A percentile compares a stretch with the other conserved stretches of the same genome.
Evolutionary conservation across 495 filamentous ascomycete genomes (phyloP).

Genomic region (Penicillium paradoxum): DNA sequence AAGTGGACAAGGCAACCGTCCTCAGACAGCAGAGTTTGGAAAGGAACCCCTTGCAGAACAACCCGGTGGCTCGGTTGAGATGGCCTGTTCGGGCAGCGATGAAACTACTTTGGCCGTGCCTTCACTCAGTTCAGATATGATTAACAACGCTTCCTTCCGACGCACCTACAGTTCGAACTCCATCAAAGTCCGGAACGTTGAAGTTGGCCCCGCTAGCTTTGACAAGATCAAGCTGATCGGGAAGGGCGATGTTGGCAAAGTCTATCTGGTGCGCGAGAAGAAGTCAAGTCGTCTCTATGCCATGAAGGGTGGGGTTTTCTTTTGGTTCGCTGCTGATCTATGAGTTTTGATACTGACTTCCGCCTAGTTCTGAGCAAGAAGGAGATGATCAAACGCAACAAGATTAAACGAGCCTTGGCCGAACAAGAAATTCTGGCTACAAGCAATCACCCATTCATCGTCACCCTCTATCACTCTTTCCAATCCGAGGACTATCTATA

Average conservation of each 20-base stretch:
- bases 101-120: conserved; percentile 41
- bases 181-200: conserved; percentile 95
- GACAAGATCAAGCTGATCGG: conserved; percentile 99
- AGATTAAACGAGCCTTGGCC: conserved; percentile 96
- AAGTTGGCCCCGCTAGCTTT: conserved; percentile 92
- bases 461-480: conserved; percentile 97
- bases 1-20: conserved; percentile 62
- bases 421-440: conserved; percentile 98
- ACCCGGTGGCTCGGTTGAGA: conserved; percentile 50
- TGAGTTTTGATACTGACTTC: conserved; percentile 6
- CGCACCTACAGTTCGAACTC: conserved; percentile 98
- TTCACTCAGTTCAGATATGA: conserved; percentile 24
- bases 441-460: conserved; percentile 98
- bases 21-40: conserved; percentile 72
- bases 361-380: conserved; percentile 89
- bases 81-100: conserved; percentile 51
- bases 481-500: conserved; percentile 98
- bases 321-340: not conserved
- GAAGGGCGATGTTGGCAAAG: conserved; percentile 97
- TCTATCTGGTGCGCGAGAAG: conserved; percentile 96
- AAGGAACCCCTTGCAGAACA: conserved; percentile 66
- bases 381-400: conserved; percentile 99
- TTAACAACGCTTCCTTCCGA: conserved; percentile 62
- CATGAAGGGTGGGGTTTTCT: conserved; percentile 77
- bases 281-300: conserved; percentile 92